These are phyloP conservation scores for Paramarasmius palmivorus DNA, from an alignment of 1,284 basidiomycete genomes.

Conservation along the genomic window DNA sequence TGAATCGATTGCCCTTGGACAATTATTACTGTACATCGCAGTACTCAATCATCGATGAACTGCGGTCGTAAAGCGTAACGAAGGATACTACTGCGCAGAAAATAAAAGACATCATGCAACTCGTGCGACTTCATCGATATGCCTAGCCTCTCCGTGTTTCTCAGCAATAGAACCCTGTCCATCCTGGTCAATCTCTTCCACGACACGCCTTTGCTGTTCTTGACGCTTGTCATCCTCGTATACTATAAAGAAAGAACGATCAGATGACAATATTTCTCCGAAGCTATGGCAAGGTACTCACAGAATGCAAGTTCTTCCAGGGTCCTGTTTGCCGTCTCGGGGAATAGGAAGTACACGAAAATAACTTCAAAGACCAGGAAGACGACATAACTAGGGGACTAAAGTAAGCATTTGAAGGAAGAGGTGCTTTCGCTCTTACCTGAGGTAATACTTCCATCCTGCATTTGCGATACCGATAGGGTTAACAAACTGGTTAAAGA, in stretches of 20 bases:
- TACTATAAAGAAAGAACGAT: slow-evolving; percentile 32
- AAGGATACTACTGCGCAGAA: no score
- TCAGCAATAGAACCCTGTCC: neutral
- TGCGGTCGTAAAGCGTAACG: no score
- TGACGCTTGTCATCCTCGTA: slow-evolving; percentile 47
- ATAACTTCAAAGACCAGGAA: slow-evolving; percentile 47
- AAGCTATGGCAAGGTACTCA: slow-evolving; percentile 29
- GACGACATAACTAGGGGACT: slow-evolving; percentile 38
- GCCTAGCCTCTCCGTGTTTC: neutral
- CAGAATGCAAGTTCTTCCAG: slow-evolving; percentile 63
- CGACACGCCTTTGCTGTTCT: slow-evolving; percentile 45
- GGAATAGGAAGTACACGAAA: slow-evolving; percentile 54
- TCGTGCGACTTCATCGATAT: no score
- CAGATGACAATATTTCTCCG: neutral
- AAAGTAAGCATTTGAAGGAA: neutral
- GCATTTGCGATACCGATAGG: slow-evolving; percentile 57
- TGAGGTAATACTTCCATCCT: slow-evolving; percentile 44
- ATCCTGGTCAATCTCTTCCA: slow-evolving; percentile 33
- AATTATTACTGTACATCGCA: no score
- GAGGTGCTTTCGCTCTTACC: slow-evolving; percentile 19
- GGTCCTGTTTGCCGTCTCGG: slow-evolving; percentile 53
- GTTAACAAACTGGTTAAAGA: slow-evolving; percentile 62
- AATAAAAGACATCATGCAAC: no score
- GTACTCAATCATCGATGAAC: no score
- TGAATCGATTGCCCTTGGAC: no score